Base-by-base conservation (phyloP, 2,329 filamentous ascomycete species). In the Phyllosticta paracitricarpa region DNA sequence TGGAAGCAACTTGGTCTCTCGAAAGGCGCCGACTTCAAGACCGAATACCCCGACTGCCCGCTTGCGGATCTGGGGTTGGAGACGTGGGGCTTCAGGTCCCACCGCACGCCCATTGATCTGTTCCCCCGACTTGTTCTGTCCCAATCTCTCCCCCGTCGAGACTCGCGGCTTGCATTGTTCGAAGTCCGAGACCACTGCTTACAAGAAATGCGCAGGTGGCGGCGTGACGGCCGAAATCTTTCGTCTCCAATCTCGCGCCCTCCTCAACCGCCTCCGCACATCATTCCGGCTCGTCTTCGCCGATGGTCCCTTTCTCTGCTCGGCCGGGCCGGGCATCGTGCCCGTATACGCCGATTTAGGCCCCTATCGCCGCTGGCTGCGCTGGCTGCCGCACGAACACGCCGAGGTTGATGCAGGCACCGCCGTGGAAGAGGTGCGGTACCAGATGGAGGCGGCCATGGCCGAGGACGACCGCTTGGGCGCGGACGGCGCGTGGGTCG, bases 211-310 rank as follows among this genome's bases (percentile, higher is more conserved):
- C 8, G 28, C 51, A 61, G 60, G 89, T 70, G 89, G 88, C 67
- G 89, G 89, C 63, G 84, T 86, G 65, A 91, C 88, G 68, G 85
- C 81, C n/a, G 70, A 79, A 51, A 83, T 91, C 71, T 91, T 91
- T 76, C 77, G 80, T 63, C 72, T 81, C 10, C 89, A 92, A 75
- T 84, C 84, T 66, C 87, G 89, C 64, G 76, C 76, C 4, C 72
- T 84, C 6, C 75, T 77, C 59, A 69, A 71, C 55, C 69, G 75
- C 59, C 81, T 91, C 0, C 70, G 74, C 54, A 71, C 79, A 6
- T 73, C 80, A 54, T 90, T 91, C 72, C 84, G 89, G 51, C 80
- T 91, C 65, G 84, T 88, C 68, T 93, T 88, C 75, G 84, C 83
- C 65, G 83, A 91, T 66, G 89, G 79, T 0, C 88, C 88, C 1